Conservation (phyloP, 768 basidiomycete species). For the Paxillus ammoniavirescens region DNA sequence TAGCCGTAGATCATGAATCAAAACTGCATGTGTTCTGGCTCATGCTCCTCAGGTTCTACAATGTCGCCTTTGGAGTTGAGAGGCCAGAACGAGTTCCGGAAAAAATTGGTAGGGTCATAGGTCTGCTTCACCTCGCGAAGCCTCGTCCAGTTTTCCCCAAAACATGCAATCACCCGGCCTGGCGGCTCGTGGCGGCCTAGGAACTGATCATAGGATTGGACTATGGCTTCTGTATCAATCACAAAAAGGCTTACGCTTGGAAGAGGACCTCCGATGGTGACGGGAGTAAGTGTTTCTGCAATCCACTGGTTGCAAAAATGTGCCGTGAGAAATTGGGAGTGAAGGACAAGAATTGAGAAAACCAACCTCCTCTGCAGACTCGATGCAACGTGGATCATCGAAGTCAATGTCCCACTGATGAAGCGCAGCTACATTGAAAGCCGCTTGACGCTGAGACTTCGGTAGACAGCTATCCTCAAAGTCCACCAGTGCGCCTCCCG, state of each 20-base stretch:
- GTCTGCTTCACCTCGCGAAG: slow-evolving; percentile 67
- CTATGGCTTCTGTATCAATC: slow-evolving; percentile 11
- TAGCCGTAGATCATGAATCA: slow-evolving; percentile 7
- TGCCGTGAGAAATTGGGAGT: slow-evolving; percentile 7
- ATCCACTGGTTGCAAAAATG: slow-evolving; percentile 61
- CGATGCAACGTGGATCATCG: slow-evolving; percentile 77
- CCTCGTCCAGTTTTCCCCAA: slow-evolving; percentile 72
- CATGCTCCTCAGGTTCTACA: slow-evolving; percentile 59
- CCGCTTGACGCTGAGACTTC: slow-evolving; percentile 72
- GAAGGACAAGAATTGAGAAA: background rate
- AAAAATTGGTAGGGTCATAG: slow-evolving; percentile 77
- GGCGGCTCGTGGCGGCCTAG: slow-evolving; percentile 69
- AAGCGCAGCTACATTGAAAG: slow-evolving; percentile 84
- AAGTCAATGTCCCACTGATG: slow-evolving; percentile 91
- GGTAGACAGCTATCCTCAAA: slow-evolving; percentile 74
- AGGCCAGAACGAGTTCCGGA: slow-evolving; percentile 82
- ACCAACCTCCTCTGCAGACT: slow-evolving; percentile 76
- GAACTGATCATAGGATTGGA: slow-evolving; percentile 49
- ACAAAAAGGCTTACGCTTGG: slow-evolving; percentile 65
- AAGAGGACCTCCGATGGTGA: slow-evolving; percentile 76
- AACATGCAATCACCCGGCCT: slow-evolving; percentile 61
- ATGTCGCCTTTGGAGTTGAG: slow-evolving; percentile 52
- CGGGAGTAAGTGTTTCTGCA: slow-evolving; percentile 62
- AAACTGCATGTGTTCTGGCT: slow-evolving; percentile 42
- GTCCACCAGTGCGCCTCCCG: slow-evolving; percentile 76